phyloP scores from a whole-genome alignment of 306 rosid species.

The Lathyrus oleraceus region DNA sequence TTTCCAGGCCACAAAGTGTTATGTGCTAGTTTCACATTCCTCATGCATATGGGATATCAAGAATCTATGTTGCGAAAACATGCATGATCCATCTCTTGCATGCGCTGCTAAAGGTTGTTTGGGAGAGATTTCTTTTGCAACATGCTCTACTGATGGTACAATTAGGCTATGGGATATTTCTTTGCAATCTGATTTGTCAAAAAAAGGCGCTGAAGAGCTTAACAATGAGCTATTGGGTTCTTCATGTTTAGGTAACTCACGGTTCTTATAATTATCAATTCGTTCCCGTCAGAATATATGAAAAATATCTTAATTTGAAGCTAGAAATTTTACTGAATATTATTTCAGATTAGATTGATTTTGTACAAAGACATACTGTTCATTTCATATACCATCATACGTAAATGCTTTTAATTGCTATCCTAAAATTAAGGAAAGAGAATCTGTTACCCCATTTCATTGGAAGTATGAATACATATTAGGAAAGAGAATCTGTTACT shows the following conservation, averaged over 20 bases:
- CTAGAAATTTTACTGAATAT: not conserved
- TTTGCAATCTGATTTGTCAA: conserved; percentile 50
- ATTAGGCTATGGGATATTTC: conserved; percentile 85
- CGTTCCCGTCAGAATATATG: not conserved
- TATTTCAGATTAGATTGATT: conserved; percentile 11
- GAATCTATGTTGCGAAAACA: conserved; percentile 75
- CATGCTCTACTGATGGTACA: conserved; percentile 80
- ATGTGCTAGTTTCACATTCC: conserved; percentile 75
- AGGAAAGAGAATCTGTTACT: not conserved
- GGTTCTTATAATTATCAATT: conserved; percentile 12
- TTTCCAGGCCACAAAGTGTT: conserved; percentile 65
- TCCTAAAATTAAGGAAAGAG: not conserved
- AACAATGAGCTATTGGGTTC: conserved; percentile 43
- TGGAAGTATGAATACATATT: not conserved
- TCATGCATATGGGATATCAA: conserved; percentile 86
- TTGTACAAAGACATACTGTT: not conserved
- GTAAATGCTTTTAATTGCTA: not conserved
- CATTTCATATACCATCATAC: not conserved
- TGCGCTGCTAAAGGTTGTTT: conserved; percentile 83
- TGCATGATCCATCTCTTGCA: conserved; percentile 71
- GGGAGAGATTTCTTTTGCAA: conserved; percentile 80
- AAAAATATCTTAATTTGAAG: conserved; percentile 8
- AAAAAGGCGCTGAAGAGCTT: conserved; percentile 39
- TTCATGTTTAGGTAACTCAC: conserved; percentile 55
- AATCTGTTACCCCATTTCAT: not conserved